Base-by-base conservation (phyloP, 768 basidiomycete genomes). In the Lactarius quietus region DNA sequence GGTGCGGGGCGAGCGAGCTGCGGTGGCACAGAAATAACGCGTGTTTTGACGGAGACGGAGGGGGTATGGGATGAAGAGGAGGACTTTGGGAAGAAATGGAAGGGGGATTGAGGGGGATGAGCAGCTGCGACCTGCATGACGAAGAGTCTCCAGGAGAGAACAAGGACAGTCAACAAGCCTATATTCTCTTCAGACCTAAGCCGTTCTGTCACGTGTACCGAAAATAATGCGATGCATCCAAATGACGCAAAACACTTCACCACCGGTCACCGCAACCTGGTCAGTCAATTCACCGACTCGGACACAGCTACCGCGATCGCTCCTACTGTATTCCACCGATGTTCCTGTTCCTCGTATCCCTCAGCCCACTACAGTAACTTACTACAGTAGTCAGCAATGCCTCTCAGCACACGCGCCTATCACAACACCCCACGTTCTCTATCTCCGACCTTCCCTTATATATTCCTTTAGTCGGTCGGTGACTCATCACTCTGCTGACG, bases 71-170 rank as follows among this genome's bases (percentile, higher is more conserved):
- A 69, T 12, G 67, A 66, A 18, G 72, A 69, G 6, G 66, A 45
- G 6, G 74, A 61, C 60, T 74, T 74, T 54, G 76, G 73, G 68
- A 76, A 76, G 71, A 76, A 76, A 23, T 66, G 70, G 62, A 70
- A 74, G 61, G 59, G 45, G 36, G 26, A 9, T 23, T 64, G 63
- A 28, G 66, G 56, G 10, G 55, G 53, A 29, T 62, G 61, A 1
- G 67, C 5, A 14, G 64, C 36, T 2, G 61, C 58, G 60, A 69
- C 48, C 20, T 65, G 69, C 69, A 69, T 69, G 66, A 35, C 59
- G 57, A n/a, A 28, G 17, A 17, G 31, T 54, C 3, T 33, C 29
- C 28, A 38, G 26, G 33, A 38, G 23, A 57, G 35, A 23, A 38
- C 56, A 38, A 57, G 35, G 33, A 9, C 55, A 26, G 55, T 35